Conservation (phyloP, 345 rosid species). For the Toxicodendron radicans region DNA sequence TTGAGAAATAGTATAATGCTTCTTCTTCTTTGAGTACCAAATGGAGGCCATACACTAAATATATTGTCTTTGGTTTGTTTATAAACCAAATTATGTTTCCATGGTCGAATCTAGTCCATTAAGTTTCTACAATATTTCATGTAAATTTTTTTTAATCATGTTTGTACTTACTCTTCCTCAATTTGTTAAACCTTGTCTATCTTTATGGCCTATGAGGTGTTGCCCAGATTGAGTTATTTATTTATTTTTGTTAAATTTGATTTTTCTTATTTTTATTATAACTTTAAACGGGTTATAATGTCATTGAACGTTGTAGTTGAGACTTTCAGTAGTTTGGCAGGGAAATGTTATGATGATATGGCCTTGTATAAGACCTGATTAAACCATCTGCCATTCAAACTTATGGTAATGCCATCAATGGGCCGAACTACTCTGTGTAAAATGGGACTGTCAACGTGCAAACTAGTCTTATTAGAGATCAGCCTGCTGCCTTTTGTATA, state of each 20-base stretch:
- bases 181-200: not conserved
- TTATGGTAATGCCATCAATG: not conserved
- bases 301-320: not conserved
- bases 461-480: not conserved
- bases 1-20: conserved; percentile 9
- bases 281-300: not conserved
- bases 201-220: not conserved
- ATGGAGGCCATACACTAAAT: not conserved
- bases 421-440: not conserved
- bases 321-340: not conserved
- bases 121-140: not conserved
- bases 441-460: not conserved
- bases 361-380: not conserved
- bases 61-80: conserved; percentile 1
- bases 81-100: not conserved
- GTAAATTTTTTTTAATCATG: not conserved
- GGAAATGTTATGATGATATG: not conserved
- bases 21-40: not conserved
- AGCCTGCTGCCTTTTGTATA: not conserved
- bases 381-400: not conserved
- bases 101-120: not conserved
- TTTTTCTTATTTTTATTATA: too few species aligned
- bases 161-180: not conserved
- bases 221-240: not conserved
- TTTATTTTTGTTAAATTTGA: too few species aligned